These are phyloP conservation scores for Medakamo hakoo DNA, from an alignment of 139 green algal species.

Conservation along the genomic window DNA sequence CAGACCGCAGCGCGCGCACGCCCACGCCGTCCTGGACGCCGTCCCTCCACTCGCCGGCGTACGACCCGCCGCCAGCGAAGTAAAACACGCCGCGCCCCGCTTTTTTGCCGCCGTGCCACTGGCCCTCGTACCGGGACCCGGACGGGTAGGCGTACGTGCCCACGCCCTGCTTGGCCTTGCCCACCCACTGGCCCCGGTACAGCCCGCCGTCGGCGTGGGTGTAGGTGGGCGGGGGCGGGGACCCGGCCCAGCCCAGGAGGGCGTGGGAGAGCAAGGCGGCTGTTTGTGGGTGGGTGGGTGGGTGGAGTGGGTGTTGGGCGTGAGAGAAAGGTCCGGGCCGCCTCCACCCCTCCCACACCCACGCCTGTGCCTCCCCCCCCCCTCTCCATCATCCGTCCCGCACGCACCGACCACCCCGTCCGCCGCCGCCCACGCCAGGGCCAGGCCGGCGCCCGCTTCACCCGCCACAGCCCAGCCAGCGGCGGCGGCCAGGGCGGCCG, in stretches of 20 bases:
- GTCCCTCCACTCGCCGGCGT: slow-evolving; percentile 62
- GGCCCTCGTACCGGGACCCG: slow-evolving; percentile 51
- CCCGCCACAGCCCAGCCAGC: no score
- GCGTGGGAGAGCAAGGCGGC: neutral
- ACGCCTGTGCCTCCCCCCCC: no score
- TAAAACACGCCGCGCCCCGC: slow-evolving; percentile 59
- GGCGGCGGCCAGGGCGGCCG: neutral
- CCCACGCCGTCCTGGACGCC: slow-evolving; percentile 48
- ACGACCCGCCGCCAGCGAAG: slow-evolving; percentile 60
- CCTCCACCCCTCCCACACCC: no score
- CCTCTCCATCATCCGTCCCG: no score
- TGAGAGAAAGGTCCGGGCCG: no score
- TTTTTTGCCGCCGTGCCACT: slow-evolving; percentile 63
- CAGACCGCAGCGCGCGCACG: slow-evolving; percentile 14
- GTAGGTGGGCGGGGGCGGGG: neutral
- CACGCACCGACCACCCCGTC: neutral
- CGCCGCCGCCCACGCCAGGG: neutral
- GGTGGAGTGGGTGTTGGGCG: no score
- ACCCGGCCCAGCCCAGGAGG: neutral
- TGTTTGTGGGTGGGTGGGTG: no score
- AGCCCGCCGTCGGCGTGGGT: slow-evolving; percentile 50
- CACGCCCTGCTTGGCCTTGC: slow-evolving; percentile 51
- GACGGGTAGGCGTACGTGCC: slow-evolving; percentile 57
- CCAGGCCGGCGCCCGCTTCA: neutral
- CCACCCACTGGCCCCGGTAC: slow-evolving; percentile 64